Evolutionary conservation across 2,329 filamentous ascomycete species (phyloP).

Genomic region (Zymoseptoria pseudotritici): DNA sequence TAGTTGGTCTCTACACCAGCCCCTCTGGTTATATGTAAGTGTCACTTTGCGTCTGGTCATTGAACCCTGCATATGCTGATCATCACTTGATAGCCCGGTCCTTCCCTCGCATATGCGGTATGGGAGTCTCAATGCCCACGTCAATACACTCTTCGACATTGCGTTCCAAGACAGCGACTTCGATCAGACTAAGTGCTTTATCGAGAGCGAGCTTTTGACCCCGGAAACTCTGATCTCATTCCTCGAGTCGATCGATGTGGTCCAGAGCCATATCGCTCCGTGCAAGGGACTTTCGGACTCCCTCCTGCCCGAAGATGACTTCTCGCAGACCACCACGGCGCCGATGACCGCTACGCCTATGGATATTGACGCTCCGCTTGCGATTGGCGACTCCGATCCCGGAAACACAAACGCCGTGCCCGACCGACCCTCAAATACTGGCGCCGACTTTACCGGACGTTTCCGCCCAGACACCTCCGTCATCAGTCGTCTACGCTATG

Average conservation of each 20-base stretch:
- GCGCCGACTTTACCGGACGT: not conserved
- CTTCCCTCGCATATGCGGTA: not conserved
- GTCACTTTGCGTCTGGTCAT: too few species aligned
- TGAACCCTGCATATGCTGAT: too few species aligned
- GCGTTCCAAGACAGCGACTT: not conserved
- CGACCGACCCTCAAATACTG: not conserved
- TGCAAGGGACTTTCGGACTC: not conserved
- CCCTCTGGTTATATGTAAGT: not conserved
- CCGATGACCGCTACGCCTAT: not conserved
- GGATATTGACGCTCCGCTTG: not conserved
- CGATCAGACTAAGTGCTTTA: not conserved
- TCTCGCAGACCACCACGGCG: not conserved
- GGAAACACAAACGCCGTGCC: not conserved
- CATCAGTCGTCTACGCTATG: conserved; percentile 38
- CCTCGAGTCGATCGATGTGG: not conserved
- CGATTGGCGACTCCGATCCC: not conserved
- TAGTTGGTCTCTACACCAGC: not conserved
- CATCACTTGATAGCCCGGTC: not conserved
- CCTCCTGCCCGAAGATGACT: not conserved
- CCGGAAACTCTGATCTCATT: not conserved
- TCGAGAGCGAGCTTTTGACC: not conserved
- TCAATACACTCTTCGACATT: not conserved
- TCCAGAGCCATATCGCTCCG: not conserved
- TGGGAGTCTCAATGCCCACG: not conserved
- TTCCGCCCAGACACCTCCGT: conserved; percentile 5